Percentiles rank a stretch among this genome's conserved stretches.
These are phyloP conservation scores for Acanthamoeba castellanii DNA, from an alignment of 208 protist species.

Conservation along the genomic window DNA sequence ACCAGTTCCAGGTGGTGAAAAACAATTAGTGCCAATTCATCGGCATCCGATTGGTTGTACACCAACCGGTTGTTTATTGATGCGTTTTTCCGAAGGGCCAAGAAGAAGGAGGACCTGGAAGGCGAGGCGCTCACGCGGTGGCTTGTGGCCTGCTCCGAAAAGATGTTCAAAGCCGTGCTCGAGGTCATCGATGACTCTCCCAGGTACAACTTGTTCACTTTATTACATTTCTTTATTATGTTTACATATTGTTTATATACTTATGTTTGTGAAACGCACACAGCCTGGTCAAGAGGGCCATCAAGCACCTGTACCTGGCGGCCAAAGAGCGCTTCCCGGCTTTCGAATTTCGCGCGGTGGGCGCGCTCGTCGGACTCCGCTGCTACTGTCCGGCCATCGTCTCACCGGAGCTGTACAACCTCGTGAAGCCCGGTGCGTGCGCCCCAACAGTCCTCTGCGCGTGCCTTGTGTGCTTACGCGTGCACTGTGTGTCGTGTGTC, in stretches of 20 bases:
- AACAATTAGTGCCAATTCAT: not conserved
- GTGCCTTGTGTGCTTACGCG: not conserved
- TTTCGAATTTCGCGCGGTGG: slow-evolving; percentile 47
- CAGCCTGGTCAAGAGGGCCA: not conserved
- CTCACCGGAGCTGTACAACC: slow-evolving; percentile 2
- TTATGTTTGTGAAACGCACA: not conserved
- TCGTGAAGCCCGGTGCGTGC: slow-evolving; percentile 9
- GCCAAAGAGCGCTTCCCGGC: slow-evolving; percentile 22
- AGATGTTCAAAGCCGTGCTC: not conserved
- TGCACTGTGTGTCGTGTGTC: not conserved
- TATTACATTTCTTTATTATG: no score
- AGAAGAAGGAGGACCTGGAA: slow-evolving; percentile 56
- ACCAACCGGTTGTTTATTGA: not conserved
- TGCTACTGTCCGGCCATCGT: slow-evolving; percentile 65
- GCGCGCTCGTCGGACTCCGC: slow-evolving; percentile 20
- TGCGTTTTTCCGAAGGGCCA: no score
- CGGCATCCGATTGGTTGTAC: no score
- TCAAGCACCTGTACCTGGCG: not conserved
- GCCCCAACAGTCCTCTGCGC: no score
- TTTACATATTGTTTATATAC: not conserved
- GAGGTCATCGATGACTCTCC: not conserved
- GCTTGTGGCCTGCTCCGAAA: not conserved
- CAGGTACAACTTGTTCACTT: not conserved
- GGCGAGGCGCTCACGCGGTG: not conserved
- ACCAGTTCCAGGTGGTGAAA: no score